A percentile compares a stretch with the other conserved stretches of the same genome.
Evolutionary conservation across 1,284 basidiomycete genomes (phyloP).

Genomic region (Xerocomus amazonicus): DNA sequence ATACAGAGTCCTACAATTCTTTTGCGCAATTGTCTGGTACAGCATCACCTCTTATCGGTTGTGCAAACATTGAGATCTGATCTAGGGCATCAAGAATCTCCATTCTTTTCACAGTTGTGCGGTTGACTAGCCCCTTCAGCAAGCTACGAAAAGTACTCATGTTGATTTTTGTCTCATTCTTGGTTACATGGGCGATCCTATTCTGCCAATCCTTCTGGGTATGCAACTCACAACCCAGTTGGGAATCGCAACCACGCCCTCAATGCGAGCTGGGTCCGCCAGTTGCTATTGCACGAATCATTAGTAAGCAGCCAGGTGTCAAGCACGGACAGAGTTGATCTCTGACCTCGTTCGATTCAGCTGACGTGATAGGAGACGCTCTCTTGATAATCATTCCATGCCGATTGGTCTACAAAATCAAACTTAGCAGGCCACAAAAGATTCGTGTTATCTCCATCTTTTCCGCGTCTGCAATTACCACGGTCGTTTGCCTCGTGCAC

Average conservation of each 20-base stretch:
- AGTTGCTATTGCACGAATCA: slow-evolving; percentile 1
- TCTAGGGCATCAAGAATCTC: slow-evolving; percentile 4
- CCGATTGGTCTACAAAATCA: slow-evolving; percentile 1
- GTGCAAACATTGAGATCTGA: not conserved
- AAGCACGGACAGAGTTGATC: not conserved
- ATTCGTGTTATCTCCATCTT: slow-evolving; percentile 6
- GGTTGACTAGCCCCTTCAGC: not conserved
- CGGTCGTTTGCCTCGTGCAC: slow-evolving; percentile 1
- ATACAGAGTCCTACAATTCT: slow-evolving; percentile 1
- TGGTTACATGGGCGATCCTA: slow-evolving; percentile 1
- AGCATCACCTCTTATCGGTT: not conserved
- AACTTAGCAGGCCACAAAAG: not conserved
- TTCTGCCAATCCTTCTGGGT: slow-evolving; percentile 5
- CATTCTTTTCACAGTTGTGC: slow-evolving; percentile 5
- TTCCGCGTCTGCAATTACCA: slow-evolving; percentile 6
- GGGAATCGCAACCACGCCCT: slow-evolving; percentile 1
- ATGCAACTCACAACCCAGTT: not conserved
- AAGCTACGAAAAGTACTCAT: not conserved
- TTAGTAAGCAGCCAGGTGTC: not conserved
- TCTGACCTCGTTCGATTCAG: not conserved
- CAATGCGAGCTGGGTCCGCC: not conserved
- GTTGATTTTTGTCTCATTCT: not conserved
- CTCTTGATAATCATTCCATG: slow-evolving; percentile 5
- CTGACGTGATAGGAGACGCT: slow-evolving; percentile 4
- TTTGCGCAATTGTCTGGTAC: slow-evolving; percentile 4